phyloP scores from a whole-genome alignment of 2,329 filamentous ascomycete genomes.

The Aspergillus sp. region DNA sequence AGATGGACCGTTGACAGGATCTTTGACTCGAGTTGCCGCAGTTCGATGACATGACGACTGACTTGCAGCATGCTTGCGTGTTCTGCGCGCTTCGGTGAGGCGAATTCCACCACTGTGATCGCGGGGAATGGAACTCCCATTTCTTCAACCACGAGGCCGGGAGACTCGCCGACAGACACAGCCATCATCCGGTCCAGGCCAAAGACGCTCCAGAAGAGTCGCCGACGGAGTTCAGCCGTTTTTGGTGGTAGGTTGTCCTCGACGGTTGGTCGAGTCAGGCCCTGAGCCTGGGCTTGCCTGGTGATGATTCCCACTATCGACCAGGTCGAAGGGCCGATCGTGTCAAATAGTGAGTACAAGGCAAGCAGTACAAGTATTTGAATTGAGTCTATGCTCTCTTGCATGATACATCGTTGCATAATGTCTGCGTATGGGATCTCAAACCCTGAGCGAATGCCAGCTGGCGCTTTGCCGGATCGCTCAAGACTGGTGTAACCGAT shows the following conservation, averaged over 20 bases:
- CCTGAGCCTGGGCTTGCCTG: slow-evolving; percentile 11
- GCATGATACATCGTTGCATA: slow-evolving; percentile 3
- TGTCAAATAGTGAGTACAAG: neutral
- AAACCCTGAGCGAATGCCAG: neutral
- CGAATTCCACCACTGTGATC: slow-evolving; percentile 11
- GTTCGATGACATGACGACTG: slow-evolving; percentile 7
- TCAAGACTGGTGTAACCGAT: slow-evolving; percentile 8
- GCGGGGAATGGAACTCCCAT: slow-evolving; percentile 6
- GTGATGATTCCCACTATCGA: slow-evolving; percentile 10
- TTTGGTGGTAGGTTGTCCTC: neutral
- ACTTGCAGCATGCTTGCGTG: slow-evolving; percentile 7
- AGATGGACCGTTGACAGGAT: neutral
- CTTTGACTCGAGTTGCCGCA: slow-evolving; percentile 3
- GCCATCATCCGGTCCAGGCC: slow-evolving; percentile 12
- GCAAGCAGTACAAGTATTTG: neutral
- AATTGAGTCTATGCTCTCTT: neutral
- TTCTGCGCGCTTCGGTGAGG: neutral
- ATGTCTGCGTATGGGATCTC: slow-evolving; percentile 2
- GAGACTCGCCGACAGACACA: neutral
- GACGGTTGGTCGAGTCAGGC: neutral
- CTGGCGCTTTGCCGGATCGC: neutral
- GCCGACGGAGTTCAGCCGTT: neutral
- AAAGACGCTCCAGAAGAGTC: slow-evolving; percentile 11
- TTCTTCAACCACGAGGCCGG: slow-evolving; percentile 9
- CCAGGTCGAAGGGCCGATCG: neutral